A percentile compares a stretch with the other conserved stretches of the same genome.
Evolutionary conservation across 2,329 filamentous ascomycete genomes (phyloP).

Genomic region (Passalora sequoiae): DNA sequence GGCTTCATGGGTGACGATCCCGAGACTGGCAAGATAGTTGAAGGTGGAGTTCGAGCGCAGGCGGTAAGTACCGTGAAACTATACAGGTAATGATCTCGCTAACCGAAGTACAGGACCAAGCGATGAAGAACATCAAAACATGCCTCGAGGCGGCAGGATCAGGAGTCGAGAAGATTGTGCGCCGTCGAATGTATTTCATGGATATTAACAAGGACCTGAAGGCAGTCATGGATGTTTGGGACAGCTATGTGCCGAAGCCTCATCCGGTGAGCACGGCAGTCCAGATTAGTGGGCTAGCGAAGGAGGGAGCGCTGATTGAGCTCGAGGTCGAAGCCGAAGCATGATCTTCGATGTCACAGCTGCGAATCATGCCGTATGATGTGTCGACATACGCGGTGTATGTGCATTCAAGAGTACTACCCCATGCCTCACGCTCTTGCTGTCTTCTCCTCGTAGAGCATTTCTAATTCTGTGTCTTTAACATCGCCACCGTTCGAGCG

Average conservation of each 20-base stretch:
- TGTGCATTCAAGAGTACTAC: too few relatives aligned
- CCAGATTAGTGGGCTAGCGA: conserved; percentile 18
- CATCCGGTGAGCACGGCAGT: conserved; percentile 21
- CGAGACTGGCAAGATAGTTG: conserved; percentile 17
- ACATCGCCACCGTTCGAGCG: too few relatives aligned
- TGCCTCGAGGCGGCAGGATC: conserved; percentile 18
- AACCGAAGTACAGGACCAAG: conserved; percentile 11
- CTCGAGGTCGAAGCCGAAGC: conserved; percentile 19
- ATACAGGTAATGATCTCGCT: neutral
- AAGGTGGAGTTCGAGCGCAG: conserved; percentile 19
- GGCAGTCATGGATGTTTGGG: conserved; percentile 16
- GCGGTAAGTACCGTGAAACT: conserved; percentile 31
- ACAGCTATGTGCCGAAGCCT: conserved; percentile 10
- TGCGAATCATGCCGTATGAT: too few relatives aligned
- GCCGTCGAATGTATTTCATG: conserved; percentile 19
- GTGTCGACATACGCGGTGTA: too few relatives aligned
- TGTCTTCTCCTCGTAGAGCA: too few relatives aligned
- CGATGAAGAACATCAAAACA: conserved; percentile 17
- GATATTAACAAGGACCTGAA: conserved; percentile 17
- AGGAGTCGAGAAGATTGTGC: conserved; percentile 14
- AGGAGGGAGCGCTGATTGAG: conserved; percentile 21
- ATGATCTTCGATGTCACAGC: too few relatives aligned
- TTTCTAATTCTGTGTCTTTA: too few relatives aligned
- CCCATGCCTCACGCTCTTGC: too few relatives aligned
- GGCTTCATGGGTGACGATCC: conserved; percentile 27